Conservation (phyloP, 1,284 basidiomycete genomes). For the Pyrrhoderma lamaoense region DNA sequence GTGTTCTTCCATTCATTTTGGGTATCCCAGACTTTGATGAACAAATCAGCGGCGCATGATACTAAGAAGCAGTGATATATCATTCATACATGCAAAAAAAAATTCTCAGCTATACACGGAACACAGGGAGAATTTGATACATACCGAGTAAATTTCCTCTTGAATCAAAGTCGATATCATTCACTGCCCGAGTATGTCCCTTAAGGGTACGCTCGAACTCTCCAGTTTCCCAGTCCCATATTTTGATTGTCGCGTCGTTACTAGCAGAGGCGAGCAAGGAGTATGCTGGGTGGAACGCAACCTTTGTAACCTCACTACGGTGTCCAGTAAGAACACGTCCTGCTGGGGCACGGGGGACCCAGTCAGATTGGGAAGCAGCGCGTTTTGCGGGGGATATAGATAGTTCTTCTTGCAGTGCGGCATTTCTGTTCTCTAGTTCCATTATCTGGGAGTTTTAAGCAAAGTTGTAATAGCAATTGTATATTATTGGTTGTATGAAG, state of each 20-base stretch:
- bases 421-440: slow-evolving; percentile 63
- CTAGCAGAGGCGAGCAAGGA: slow-evolving; percentile 60
- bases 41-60: slow-evolving; percentile 70
- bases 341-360: slow-evolving; percentile 61
- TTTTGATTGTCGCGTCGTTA: slow-evolving; percentile 67
- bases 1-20: slow-evolving; percentile 68
- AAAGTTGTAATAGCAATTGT: neutral
- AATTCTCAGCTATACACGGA: neutral
- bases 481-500: slow-evolving; percentile 1
- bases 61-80: slow-evolving; percentile 32
- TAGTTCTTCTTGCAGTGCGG: slow-evolving; percentile 56
- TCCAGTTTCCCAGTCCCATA: slow-evolving; percentile 84
- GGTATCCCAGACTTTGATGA: slow-evolving; percentile 73
- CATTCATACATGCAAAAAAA: neutral
- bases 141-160: slow-evolving; percentile 62
- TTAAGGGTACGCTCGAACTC: slow-evolving; percentile 73
- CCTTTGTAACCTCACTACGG: slow-evolving; percentile 50
- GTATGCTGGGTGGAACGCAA: slow-evolving; percentile 71
- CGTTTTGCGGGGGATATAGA: slow-evolving; percentile 33
- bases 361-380: slow-evolving; percentile 41
- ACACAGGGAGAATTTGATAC: slow-evolving; percentile 21
- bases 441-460: slow-evolving; percentile 43
- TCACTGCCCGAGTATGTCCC: slow-evolving; percentile 69
- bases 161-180: slow-evolving; percentile 66
- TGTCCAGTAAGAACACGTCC: slow-evolving; percentile 62